A percentile compares a stretch with the other conserved stretches of the same genome.
These are phyloP conservation scores for Fusarium temperatum DNA, from an alignment of 2,329 filamentous ascomycete species.

Conservation along the genomic window DNA sequence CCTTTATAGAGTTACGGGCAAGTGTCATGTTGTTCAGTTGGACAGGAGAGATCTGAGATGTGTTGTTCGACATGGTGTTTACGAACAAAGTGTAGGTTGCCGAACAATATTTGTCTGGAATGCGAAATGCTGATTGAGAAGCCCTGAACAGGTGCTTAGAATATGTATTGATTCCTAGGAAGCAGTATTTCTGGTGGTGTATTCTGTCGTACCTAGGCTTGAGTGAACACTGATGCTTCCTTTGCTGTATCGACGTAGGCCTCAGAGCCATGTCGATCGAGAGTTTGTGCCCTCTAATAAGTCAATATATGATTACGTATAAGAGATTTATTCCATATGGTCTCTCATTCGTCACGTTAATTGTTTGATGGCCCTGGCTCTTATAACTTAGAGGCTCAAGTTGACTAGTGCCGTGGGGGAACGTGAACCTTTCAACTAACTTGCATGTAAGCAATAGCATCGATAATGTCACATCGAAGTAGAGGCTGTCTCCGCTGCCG, in stretches of 20 bases:
- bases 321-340: neutral
- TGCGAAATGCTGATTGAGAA: fast-evolving
- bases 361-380: neutral
- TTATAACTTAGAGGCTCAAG: neutral
- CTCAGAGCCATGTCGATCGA: neutral
- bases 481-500: slow-evolving; percentile 47
- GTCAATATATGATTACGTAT: neutral
- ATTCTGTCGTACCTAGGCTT: neutral
- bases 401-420: slow-evolving; percentile 5
- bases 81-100: neutral
- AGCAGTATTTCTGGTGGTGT: neutral
- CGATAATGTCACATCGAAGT: slow-evolving; percentile 41
- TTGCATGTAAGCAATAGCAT: neutral
- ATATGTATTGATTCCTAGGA: neutral
- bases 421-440: slow-evolving; percentile 4
- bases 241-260: neutral
- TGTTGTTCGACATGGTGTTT: neutral
- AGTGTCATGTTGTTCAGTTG: neutral
- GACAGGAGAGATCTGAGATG: neutral
- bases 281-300: too few relatives aligned
- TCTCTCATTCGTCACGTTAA: neutral
- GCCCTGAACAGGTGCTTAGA: too few relatives aligned
- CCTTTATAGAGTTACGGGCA: neutral
- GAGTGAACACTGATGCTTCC: neutral
- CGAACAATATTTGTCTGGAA: neutral